Evolutionary conservation across 176 grass and related monocot species (phyloP).

Genomic region (Otatea glauca): DNA sequence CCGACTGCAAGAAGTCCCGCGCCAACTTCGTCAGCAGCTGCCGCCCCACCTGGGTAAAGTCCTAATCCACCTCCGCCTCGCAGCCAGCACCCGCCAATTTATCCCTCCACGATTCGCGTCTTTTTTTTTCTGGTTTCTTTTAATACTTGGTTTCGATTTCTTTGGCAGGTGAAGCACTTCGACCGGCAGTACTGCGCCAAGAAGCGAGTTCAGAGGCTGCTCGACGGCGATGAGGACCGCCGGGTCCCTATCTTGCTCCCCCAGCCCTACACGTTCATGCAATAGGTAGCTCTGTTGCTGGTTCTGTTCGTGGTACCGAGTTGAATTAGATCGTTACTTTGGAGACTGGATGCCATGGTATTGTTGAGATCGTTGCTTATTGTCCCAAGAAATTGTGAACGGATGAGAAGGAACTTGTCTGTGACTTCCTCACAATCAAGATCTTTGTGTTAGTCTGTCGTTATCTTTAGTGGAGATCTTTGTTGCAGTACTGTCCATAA

Average conservation of each 20-base stretch:
- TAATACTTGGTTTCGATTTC: neutral
- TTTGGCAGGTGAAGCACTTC: conserved; percentile 84
- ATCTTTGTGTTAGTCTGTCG: neutral
- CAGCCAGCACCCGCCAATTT: neutral
- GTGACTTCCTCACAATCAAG: neutral
- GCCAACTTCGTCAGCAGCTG: conserved; percentile 70
- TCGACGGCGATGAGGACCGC: conserved; percentile 65
- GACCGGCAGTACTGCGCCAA: conserved; percentile 85
- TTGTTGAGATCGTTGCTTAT: conserved; percentile 29
- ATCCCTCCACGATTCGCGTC: neutral
- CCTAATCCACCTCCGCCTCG: conserved; percentile 12
- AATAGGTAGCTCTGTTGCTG: conserved; percentile 40
- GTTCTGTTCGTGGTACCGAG: conserved; percentile 30
- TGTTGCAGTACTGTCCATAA: neutral
- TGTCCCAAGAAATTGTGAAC: conserved; percentile 14
- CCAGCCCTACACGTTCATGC: conserved; percentile 89
- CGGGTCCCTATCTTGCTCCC: conserved; percentile 76
- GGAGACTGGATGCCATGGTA: conserved; percentile 1
- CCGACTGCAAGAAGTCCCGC: conserved; percentile 76
- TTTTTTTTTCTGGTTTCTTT: neutral
- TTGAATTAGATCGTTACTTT: conserved; percentile 17
- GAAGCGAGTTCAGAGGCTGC: conserved; percentile 77
- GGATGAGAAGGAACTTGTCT: conserved; percentile 21
- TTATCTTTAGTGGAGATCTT: neutral
- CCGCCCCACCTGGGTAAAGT: conserved; percentile 77